Evolutionary conservation across 441 rosid species (phyloP), one percentile per base, ranked within the genome.

Genomic region (Dalechampia spathulata): DNA sequence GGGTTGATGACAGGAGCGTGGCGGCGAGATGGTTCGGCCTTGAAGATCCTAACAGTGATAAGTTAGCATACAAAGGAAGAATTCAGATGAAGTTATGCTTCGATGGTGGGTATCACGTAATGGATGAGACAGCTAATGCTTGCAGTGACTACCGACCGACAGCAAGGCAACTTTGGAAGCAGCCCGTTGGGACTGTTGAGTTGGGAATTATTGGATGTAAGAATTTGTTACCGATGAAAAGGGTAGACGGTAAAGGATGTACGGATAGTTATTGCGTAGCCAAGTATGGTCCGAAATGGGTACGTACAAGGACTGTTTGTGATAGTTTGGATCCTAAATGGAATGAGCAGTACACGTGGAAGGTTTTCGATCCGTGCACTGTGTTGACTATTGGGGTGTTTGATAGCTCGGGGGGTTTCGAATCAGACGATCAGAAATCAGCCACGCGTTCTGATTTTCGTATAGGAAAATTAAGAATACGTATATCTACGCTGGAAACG

Each of bases 281-380:
- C 6, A 90, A 90, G 60, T 90, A 90, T 9, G 98, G 98, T 4
- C 86, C 89, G 57, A 90, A 90, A 67, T 90, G 98, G 98, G 90
- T 87, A 14, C 79, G 96, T 19, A 90, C 98, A 0, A 62, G 96
- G 27, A 90, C 95, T 4, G 78, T 90, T 7, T 78, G 75, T 1
- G 90, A 85, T 51, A 78, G 84, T 75, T 81, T 90, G 32, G 88
- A 90, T 61, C 96, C 98, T n/a, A 82, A 88, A 39, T 91, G 98
- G 98, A 87, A 91, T 58, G 96, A 88, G 79, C 98, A 88, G 80
- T 88, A 90, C 72, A 85, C 98, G 13, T 90, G 98, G 98, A 89
- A 85, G 77, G 95, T 90, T 21, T 90, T 82, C 6, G 98, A 90
- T 49, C 98, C 98, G 0, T 83, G 79, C 55, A 87, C 98, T 0